These are phyloP conservation scores for Erigeron canadensis DNA, from an alignment of 129 eudicot species.

Conservation along the genomic window DNA sequence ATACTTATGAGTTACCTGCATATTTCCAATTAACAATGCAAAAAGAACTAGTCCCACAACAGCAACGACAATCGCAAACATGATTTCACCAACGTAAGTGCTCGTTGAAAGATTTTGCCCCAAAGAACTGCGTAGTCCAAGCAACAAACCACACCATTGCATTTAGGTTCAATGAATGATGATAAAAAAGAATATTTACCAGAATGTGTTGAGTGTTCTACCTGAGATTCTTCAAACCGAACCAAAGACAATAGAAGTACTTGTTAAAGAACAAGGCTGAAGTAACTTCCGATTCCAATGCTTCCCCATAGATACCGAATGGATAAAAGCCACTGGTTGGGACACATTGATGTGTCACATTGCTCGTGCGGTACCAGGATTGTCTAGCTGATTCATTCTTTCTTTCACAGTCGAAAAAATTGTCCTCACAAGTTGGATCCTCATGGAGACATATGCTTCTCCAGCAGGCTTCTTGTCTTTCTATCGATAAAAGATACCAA, in stretches of 20 bases:
- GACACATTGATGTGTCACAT: constrained; percentile 55
- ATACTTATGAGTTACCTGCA: constrained; percentile 56
- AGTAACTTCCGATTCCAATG: constrained; percentile 60
- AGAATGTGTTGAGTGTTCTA: constrained; percentile 11
- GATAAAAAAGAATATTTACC: constrained; percentile 3
- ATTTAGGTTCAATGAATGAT: not conserved
- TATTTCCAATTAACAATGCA: constrained; percentile 82
- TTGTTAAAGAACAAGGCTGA: constrained; percentile 63
- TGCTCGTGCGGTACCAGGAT: constrained; percentile 58
- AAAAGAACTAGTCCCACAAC: constrained; percentile 73
- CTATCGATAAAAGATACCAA: constrained; percentile 81
- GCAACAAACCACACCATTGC: not conserved
- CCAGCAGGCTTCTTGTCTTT: constrained; percentile 92
- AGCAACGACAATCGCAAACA: constrained; percentile 63
- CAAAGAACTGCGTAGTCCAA: constrained; percentile 53
- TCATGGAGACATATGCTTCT: constrained; percentile 54
- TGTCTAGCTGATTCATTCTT: constrained; percentile 34
- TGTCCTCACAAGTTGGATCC: constrained; percentile 42
- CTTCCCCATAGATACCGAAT: constrained; percentile 79
- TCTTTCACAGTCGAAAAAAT: constrained; percentile 60
- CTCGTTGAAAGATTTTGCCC: constrained; percentile 71
- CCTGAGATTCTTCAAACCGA: constrained; percentile 87
- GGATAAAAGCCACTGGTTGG: constrained; percentile 52
- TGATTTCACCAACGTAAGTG: constrained; percentile 74
- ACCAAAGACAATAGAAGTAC: constrained; percentile 87